phyloP scores from a whole-genome alignment of 495 filamentous ascomycete genomes.

The Aspergillus cavernicola region DNA sequence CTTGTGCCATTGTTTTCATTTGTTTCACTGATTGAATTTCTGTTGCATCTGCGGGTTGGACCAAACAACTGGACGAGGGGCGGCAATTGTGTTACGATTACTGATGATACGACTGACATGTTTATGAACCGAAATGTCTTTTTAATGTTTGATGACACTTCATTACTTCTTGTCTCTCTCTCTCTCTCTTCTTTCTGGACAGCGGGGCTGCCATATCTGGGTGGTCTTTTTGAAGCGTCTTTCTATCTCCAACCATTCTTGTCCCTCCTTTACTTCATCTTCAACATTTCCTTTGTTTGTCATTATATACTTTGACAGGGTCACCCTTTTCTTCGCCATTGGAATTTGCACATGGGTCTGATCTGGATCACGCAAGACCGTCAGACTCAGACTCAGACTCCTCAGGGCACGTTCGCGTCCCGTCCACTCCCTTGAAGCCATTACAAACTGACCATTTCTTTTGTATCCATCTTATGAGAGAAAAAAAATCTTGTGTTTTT shows the following conservation, averaged over 20 bases:
- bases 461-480: neutral
- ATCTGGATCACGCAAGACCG: neutral
- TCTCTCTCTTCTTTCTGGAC: conserved; percentile 10
- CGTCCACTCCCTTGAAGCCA: neutral
- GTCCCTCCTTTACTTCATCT: neutral
- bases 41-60: conserved; percentile 19
- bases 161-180: conserved; percentile 17
- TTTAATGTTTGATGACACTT: conserved; percentile 25
- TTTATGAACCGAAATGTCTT: conserved; percentile 22
- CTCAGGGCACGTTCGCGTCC: neutral
- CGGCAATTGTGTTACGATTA: conserved; percentile 24
- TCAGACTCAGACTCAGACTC: neutral
- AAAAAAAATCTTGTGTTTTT: neutral
- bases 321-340: neutral
- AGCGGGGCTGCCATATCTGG: conserved; percentile 17
- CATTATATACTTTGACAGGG: conserved; percentile 13
- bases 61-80: conserved; percentile 10
- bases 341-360: neutral
- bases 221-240: conserved; percentile 4
- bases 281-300: conserved; percentile 21
- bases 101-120: conserved; percentile 24
- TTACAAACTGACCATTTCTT: neutral
- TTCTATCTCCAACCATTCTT: neutral
- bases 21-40: conserved; percentile 15
- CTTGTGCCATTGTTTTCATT: conserved; percentile 5